Conservation (phyloP, 2,329 filamentous ascomycete species). For the Pleoardoris graminearum region DNA sequence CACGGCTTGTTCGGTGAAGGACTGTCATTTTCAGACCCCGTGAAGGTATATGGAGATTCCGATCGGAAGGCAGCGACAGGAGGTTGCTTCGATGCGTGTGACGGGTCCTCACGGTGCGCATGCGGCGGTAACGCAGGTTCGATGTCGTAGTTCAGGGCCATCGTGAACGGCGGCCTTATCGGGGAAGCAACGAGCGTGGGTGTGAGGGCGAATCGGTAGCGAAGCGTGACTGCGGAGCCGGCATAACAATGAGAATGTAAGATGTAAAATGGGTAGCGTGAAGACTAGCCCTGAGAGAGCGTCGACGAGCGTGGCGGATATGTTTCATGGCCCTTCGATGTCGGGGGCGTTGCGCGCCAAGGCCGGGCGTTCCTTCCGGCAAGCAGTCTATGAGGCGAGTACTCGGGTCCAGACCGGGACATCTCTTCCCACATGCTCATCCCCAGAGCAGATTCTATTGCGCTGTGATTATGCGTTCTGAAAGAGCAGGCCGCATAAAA, state of each 20-base stretch:
- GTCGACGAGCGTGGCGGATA: neutral
- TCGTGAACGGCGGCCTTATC: neutral
- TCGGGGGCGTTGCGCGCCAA: no score
- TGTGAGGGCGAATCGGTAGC: neutral
- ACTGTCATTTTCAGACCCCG: no score
- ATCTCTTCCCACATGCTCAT: no score
- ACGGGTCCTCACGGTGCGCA: neutral
- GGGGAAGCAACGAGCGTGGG: neutral
- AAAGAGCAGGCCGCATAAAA: no score
- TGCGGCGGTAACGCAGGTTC: constrained; percentile 9
- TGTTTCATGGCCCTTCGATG: no score
- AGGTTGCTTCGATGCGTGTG: neutral
- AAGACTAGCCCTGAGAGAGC: neutral
- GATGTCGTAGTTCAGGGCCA: constrained; percentile 2
- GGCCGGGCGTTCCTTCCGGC: no score
- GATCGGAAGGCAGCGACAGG: neutral
- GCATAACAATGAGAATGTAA: neutral
- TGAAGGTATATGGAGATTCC: neutral
- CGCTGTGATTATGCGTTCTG: no score
- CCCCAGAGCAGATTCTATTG: no score
- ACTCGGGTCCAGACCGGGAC: no score
- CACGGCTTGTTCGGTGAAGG: constrained; percentile 12
- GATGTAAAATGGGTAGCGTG: neutral
- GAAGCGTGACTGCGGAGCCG: neutral
- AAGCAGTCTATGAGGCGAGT: no score